phyloP scores from a whole-genome alignment of 2,329 filamentous ascomycete genomes.

The Escovopsis sp. region DNA sequence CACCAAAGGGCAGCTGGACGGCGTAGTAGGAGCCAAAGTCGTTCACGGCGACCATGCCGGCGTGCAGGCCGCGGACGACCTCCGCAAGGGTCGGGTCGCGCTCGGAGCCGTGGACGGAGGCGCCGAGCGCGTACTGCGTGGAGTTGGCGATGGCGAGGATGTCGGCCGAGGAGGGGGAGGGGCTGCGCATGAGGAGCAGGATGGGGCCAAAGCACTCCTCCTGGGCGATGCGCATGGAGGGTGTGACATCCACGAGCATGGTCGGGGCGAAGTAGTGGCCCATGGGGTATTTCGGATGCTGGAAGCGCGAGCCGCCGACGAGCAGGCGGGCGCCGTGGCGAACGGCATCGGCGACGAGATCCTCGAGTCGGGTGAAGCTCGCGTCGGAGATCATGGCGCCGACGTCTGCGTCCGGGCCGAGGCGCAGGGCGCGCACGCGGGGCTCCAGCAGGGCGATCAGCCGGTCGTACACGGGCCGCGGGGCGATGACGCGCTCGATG shows the following conservation, averaged over 20 bases:
- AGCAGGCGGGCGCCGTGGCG: conserved; percentile 64
- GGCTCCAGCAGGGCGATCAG: conserved; percentile 57
- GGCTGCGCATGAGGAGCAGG: conserved; percentile 68
- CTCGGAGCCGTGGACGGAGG: conserved; percentile 68
- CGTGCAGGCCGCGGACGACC: conserved; percentile 54
- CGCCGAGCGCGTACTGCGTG: conserved; percentile 72
- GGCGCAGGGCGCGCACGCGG: conserved; percentile 56
- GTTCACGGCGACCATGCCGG: conserved; percentile 88
- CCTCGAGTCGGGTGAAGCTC: conserved; percentile 61
- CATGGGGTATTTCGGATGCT: conserved; percentile 55
- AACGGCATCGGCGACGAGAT: conserved; percentile 63
- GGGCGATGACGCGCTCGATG: conserved; percentile 79
- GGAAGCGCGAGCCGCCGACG: conserved; percentile 57
- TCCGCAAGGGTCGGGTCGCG: conserved; percentile 41
- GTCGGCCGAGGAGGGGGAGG: conserved; percentile 39
- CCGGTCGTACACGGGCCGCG: conserved; percentile 58
- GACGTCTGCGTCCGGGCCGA: conserved; percentile 51
- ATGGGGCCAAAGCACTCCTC: conserved; percentile 89
- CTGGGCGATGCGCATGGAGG: conserved; percentile 72
- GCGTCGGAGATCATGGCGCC: conserved; percentile 78
- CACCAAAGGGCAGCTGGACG: conserved; percentile 87
- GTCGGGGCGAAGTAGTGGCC: conserved; percentile 93
- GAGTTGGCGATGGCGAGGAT: conserved; percentile 71
- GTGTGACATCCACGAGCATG: conserved; percentile 75
- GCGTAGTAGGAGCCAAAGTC: conserved; percentile 92